Percentiles rank a stretch among this genome's conserved stretches.
phyloP scores from a whole-genome alignment of 371 early-diverging fungal genomes.

The Saksenaea vasiformis region DNA sequence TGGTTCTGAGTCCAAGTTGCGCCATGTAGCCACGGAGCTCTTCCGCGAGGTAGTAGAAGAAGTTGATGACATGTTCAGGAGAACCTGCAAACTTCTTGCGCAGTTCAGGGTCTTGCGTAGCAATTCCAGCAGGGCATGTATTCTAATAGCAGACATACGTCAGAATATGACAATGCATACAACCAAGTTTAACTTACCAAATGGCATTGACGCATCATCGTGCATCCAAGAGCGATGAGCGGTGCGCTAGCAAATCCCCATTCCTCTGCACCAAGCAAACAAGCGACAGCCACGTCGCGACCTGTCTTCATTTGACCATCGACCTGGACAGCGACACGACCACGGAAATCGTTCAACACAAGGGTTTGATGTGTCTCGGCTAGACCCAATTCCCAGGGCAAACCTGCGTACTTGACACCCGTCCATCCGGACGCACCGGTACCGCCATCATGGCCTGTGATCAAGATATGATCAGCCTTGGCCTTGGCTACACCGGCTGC shows the following conservation, averaged over 20 bases:
- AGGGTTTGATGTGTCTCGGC: slow-evolving; percentile 97
- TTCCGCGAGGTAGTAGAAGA: slow-evolving; percentile 96
- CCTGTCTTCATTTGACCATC: slow-evolving; percentile 98
- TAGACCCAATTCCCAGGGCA: slow-evolving; percentile 97
- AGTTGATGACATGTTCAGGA: slow-evolving; percentile 96
- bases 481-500: slow-evolving; percentile 98
- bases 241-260: slow-evolving; percentile 98
- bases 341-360: slow-evolving; percentile 93
- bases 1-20: slow-evolving; percentile 86
- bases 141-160: slow-evolving; percentile 51
- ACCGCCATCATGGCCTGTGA: slow-evolving; percentile 97
- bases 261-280: slow-evolving; percentile 97
- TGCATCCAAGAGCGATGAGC: slow-evolving; percentile 96
- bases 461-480: slow-evolving; percentile 94
- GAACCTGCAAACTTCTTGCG: slow-evolving; percentile 92
- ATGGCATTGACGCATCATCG: slow-evolving; percentile 87
- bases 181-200: slow-evolving; percentile 32
- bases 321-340: slow-evolving; percentile 93
- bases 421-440: slow-evolving; percentile 98
- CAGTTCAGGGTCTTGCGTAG: slow-evolving; percentile 94
- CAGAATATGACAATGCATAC: background rate
- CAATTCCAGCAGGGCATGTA: slow-evolving; percentile 97
- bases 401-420: slow-evolving; percentile 96
- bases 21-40: slow-evolving; percentile 93
- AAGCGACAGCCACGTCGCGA: slow-evolving; percentile 93